Conservation (phyloP, 495 filamentous ascomycete species). For the Penicillium tannophilum region DNA sequence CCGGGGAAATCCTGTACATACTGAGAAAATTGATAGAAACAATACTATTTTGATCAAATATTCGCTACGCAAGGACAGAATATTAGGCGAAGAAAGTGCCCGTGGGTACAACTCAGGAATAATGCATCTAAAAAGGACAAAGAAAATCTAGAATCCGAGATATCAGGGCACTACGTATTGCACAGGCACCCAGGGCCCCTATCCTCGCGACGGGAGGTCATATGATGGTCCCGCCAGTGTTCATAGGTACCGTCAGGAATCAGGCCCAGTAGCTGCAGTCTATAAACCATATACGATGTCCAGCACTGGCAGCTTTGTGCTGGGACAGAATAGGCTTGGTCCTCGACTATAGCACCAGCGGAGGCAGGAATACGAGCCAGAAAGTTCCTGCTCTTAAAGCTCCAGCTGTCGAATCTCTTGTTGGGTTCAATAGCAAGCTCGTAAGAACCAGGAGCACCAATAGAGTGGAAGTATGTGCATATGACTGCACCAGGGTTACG, state of each 20-base stretch:
- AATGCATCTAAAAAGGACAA: not conserved
- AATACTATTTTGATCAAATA: too few relatives aligned
- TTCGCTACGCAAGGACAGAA: too few relatives aligned
- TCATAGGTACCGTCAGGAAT: conserved; percentile 1
- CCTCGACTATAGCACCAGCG: not conserved
- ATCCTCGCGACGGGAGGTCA: not conserved
- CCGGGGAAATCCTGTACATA: too few relatives aligned
- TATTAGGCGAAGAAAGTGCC: too few relatives aligned
- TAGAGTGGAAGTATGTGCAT: not conserved
- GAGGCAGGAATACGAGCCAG: not conserved
- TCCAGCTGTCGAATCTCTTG: conserved; percentile 3
- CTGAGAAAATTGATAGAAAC: too few relatives aligned
- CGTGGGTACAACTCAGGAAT: too few relatives aligned
- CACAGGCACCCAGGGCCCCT: not conserved
- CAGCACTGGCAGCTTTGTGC: conserved; percentile 9
- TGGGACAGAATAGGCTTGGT: not conserved
- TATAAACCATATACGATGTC: not conserved
- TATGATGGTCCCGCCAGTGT: not conserved
- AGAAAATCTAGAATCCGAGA: not conserved
- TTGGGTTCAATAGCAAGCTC: not conserved
- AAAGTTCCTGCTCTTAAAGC: not conserved
- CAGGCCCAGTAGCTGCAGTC: not conserved
- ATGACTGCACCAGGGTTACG: not conserved
- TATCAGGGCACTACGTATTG: not conserved
- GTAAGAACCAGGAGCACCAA: not conserved